Conservation (phyloP, 192 early-diverging fungal genomes). For the Entomortierella chlamydospora region DNA sequence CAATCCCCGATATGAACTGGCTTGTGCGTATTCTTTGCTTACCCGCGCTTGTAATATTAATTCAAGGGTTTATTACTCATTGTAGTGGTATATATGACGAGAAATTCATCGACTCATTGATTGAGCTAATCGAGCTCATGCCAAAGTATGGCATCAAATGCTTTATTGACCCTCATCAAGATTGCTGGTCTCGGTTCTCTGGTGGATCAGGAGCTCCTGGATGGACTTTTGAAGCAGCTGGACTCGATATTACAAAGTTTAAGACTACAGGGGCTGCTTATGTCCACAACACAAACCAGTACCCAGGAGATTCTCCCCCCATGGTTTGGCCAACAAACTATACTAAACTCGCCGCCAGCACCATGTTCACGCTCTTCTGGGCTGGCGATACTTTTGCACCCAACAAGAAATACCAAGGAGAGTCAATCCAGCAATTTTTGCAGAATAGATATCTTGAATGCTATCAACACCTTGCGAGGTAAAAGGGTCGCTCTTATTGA, state of each 20-base stretch:
- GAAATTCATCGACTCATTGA: slow-evolving; percentile 82
- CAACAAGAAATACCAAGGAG: slow-evolving; percentile 70
- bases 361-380: slow-evolving; percentile 90
- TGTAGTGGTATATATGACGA: slow-evolving; percentile 81
- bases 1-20: no score
- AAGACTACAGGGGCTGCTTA: slow-evolving; percentile 83
- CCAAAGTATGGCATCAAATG: slow-evolving; percentile 82
- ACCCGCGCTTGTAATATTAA: background rate
- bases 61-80: background rate
- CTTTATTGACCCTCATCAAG: slow-evolving; percentile 92
- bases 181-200: slow-evolving; percentile 82
- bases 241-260: slow-evolving; percentile 78
- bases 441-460: slow-evolving; percentile 74
- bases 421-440: slow-evolving; percentile 72
- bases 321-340: slow-evolving; percentile 92
- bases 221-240: slow-evolving; percentile 89
- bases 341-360: slow-evolving; percentile 82
- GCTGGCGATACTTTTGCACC: slow-evolving; percentile 83
- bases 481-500: background rate
- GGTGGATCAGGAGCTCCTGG: slow-evolving; percentile 88
- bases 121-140: slow-evolving; percentile 72
- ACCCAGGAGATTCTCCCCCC: slow-evolving; percentile 60
- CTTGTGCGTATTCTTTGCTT: no score
- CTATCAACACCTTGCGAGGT: slow-evolving; percentile 78
- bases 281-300: slow-evolving; percentile 75